A percentile compares a stretch with the other conserved stretches of the same genome.
These are phyloP conservation scores for Hyphodiscus sp. DNA, from an alignment of 2,329 filamentous ascomycete species.

Conservation along the genomic window DNA sequence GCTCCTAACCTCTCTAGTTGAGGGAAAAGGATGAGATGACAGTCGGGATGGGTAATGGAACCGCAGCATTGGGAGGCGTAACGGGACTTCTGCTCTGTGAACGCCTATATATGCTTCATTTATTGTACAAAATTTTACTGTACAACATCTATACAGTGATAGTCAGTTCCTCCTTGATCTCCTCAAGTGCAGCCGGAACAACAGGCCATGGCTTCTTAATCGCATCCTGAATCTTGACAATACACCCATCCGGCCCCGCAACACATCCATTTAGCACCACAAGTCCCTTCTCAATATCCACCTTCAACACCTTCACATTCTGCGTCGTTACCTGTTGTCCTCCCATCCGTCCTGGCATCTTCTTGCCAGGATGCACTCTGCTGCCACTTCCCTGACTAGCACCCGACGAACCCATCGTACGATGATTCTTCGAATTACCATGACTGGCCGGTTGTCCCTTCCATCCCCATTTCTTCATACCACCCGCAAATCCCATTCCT, in stretches of 20 bases:
- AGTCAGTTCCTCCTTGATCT: conserved; percentile 41
- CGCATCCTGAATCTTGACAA: conserved; percentile 83
- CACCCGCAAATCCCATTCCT: conserved; percentile 92
- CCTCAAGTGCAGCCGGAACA: conserved; percentile 44
- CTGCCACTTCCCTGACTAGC: conserved; percentile 88
- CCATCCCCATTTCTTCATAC: conserved; percentile 96
- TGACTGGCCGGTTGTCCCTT: conserved; percentile 83
- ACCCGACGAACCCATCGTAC: conserved; percentile 84
- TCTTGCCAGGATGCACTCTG: conserved; percentile 90
- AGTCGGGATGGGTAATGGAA: conserved; percentile 16
- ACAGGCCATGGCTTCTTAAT: conserved; percentile 76
- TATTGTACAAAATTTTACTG: conserved; percentile 25
- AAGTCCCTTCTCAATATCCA: conserved; percentile 80
- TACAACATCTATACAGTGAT: conserved; percentile 30
- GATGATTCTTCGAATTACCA: conserved; percentile 91
- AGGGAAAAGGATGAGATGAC: conserved; percentile 2
- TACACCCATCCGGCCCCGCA: conserved; percentile 78
- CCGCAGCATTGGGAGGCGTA: conserved; percentile 5
- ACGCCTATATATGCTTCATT: conserved; percentile 23
- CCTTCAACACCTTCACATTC: conserved; percentile 82
- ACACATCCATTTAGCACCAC: conserved; percentile 83
- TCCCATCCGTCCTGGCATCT: conserved; percentile 96
- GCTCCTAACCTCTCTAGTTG: conserved; percentile 25
- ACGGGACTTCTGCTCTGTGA: conserved; percentile 18
- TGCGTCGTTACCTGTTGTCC: conserved; percentile 82